Percentiles rank a stretch among this genome's conserved stretches.
Conservation (phyloP, 1,284 basidiomycete genomes). For the Kwoniella shivajii region DNA sequence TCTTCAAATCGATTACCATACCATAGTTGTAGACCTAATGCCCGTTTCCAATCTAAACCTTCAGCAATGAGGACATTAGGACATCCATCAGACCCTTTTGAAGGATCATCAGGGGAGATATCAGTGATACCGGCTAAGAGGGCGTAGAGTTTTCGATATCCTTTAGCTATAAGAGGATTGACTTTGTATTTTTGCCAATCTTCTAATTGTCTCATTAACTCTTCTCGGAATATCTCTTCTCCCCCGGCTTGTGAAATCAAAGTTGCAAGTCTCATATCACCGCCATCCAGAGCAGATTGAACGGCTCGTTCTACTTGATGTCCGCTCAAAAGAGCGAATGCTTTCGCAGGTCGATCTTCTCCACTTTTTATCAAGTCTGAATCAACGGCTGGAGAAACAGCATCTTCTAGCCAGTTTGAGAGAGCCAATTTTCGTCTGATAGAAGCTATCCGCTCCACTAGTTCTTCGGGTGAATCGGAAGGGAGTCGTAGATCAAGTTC, state of each 20-base stretch:
- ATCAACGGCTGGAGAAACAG: constrained; percentile 74
- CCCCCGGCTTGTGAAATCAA: constrained; percentile 88
- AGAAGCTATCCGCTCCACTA: constrained; percentile 51
- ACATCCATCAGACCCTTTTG: constrained; percentile 62
- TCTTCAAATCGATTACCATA: constrained; percentile 75
- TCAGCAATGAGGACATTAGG: constrained; percentile 71
- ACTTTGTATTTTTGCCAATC: constrained; percentile 81
- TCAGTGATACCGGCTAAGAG: constrained; percentile 79
- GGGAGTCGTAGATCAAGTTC: constrained; percentile 68
- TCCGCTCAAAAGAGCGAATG: constrained; percentile 82
- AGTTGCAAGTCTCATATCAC: constrained; percentile 83
- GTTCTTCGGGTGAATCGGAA: constrained; percentile 61
- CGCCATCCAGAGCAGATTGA: constrained; percentile 71
- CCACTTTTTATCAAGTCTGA: constrained; percentile 64
- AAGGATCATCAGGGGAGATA: constrained; percentile 62
- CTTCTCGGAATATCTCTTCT: constrained; percentile 72
- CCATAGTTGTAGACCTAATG: constrained; percentile 90
- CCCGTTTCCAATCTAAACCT: constrained; percentile 91
- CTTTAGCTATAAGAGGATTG: constrained; percentile 69
- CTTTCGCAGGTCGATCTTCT: constrained; percentile 58
- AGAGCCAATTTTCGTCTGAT: constrained; percentile 79
- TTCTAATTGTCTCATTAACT: constrained; percentile 74
- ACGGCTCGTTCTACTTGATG: constrained; percentile 85
- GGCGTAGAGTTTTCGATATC: constrained; percentile 79
- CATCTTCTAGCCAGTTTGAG: constrained; percentile 80